These are phyloP conservation scores for Sphagnum contortum DNA, from an alignment of 225 moss, liverwort and hornwort species.

Conservation along the genomic window DNA sequence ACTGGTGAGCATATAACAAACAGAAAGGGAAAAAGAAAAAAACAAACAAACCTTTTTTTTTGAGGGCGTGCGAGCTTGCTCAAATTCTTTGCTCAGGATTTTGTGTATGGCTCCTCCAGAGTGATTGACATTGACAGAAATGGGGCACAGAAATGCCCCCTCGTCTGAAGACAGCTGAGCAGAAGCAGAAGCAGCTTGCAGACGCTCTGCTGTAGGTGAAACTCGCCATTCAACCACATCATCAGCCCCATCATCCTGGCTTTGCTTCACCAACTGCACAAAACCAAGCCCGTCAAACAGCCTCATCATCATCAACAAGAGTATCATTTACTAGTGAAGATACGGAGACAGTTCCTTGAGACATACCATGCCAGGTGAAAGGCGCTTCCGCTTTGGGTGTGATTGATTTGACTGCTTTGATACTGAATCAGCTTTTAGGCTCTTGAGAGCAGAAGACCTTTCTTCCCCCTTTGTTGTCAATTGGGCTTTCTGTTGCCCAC, in stretches of 20 bases:
- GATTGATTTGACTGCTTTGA: too few species aligned
- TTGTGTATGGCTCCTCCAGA: constrained; percentile 11
- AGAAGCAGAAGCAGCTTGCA: constrained; percentile 22
- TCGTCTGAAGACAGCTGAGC: constrained; percentile 10
- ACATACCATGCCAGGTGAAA: too few species aligned
- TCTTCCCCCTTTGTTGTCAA: too few species aligned
- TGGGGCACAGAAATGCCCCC: constrained; percentile 14
- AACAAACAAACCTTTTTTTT: constrained; percentile 27
- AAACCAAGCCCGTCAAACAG: constrained; percentile 24
- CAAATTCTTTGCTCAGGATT: constrained; percentile 17
- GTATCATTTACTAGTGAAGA: too few species aligned
- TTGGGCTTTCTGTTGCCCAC: too few species aligned
- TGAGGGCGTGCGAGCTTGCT: not conserved
- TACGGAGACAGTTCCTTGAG: too few species aligned
- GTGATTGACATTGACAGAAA: constrained; percentile 7
- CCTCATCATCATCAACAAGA: constrained; percentile 8
- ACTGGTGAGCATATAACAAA: not conserved
- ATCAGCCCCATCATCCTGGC: constrained; percentile 41
- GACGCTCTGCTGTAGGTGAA: constrained; percentile 46
- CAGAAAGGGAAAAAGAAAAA: too few species aligned
- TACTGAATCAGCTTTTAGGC: too few species aligned
- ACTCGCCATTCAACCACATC: constrained; percentile 38
- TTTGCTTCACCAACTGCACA: constrained; percentile 21
- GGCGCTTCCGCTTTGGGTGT: too few species aligned
- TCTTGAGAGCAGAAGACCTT: too few species aligned